phyloP scores from a whole-genome alignment of 495 filamentous ascomycete genomes.

The Aspergillus leporis region DNA sequence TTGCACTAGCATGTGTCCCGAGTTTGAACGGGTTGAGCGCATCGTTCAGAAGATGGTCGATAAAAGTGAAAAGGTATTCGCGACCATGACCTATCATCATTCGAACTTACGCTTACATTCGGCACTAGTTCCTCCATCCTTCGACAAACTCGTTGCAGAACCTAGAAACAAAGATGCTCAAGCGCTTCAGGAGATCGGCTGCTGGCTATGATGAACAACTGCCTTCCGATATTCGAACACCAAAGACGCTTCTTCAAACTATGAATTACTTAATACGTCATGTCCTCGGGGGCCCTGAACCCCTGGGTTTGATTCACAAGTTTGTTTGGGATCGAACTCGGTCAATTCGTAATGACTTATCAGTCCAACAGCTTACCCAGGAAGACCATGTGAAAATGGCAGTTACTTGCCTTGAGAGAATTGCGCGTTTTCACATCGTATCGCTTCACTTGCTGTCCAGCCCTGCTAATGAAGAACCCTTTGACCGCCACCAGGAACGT shows the following conservation, averaged over 20 bases:
- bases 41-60: slow-evolving; percentile 70
- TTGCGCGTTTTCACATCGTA: slow-evolving; percentile 87
- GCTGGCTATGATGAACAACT: slow-evolving; percentile 90
- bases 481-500: slow-evolving; percentile 83
- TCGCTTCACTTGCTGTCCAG: slow-evolving; percentile 81
- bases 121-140: slow-evolving; percentile 39
- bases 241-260: slow-evolving; percentile 69
- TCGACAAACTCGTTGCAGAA: slow-evolving; percentile 35
- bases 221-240: slow-evolving; percentile 88
- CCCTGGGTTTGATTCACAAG: slow-evolving; percentile 70
- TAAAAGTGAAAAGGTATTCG: slow-evolving; percentile 56
- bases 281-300: slow-evolving; percentile 63
- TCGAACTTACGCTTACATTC: slow-evolving; percentile 7
- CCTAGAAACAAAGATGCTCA: slow-evolving; percentile 68
- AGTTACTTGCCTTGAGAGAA: slow-evolving; percentile 83
- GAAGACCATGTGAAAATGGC: slow-evolving; percentile 64
- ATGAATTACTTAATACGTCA: slow-evolving; percentile 81
- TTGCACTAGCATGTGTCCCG: slow-evolving; percentile 92
- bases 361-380: slow-evolving; percentile 76
- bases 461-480: slow-evolving; percentile 65
- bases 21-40: slow-evolving; percentile 79
- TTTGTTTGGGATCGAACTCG: slow-evolving; percentile 95
- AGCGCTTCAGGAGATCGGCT: slow-evolving; percentile 85
- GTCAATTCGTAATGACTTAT: slow-evolving; percentile 91
- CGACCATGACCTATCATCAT: neutral